These are phyloP conservation scores for Calonectria henricotiae DNA, from an alignment of 2,329 filamentous ascomycete genomes.

Conservation along the genomic window DNA sequence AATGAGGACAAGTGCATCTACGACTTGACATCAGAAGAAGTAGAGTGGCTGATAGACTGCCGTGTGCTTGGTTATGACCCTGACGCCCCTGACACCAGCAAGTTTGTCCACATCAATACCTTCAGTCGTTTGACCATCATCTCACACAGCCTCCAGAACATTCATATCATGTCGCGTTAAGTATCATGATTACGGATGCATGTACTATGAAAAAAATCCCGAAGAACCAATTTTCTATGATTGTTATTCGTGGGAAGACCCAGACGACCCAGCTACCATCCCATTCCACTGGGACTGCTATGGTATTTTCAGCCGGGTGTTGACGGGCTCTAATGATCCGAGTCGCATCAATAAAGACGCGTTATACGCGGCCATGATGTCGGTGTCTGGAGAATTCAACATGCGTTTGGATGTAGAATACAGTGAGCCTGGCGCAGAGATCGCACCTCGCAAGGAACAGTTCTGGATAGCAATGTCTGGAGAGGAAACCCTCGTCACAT, in stretches of 20 bases:
- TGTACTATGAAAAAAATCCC: neutral
- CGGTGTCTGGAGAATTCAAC: neutral
- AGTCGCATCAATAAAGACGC: neutral
- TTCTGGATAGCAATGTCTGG: neutral
- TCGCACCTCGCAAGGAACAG: neutral
- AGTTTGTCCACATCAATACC: neutral
- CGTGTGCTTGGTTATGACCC: neutral
- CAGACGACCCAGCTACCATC: neutral
- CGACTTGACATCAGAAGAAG: neutral
- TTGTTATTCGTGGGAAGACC: too few species aligned
- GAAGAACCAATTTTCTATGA: too few species aligned
- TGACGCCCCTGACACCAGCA: neutral
- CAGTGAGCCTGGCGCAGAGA: neutral
- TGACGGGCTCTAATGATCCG: neutral
- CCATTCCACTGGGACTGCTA: constrained; percentile 18
- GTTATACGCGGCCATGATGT: constrained; percentile 1
- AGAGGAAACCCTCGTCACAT: constrained; percentile 4
- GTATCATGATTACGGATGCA: neutral
- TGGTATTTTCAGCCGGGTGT: neutral
- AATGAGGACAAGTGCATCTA: neutral
- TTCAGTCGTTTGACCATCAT: neutral
- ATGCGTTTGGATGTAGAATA: neutral
- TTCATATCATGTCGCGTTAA: neutral
- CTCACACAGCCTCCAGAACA: neutral
- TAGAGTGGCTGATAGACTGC: neutral